Evolutionary conservation across 2,329 filamentous ascomycete genomes (phyloP), one percentile per base, ranked within the genome.

Genomic region (Fonsecaea erecta): DNA sequence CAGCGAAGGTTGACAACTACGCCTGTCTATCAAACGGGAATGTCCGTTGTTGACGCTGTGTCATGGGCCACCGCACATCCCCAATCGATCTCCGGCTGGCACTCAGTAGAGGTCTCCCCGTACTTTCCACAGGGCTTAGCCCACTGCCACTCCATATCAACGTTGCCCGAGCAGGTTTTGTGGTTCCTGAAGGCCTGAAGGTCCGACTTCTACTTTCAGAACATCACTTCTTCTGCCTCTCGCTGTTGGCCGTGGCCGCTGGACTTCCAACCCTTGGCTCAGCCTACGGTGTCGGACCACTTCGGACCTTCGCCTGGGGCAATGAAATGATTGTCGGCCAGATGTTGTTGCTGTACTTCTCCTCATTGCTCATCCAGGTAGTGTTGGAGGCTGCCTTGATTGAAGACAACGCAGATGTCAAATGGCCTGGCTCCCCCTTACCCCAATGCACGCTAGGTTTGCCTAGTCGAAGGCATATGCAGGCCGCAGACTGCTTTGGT

Each of bases 41-140:
- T 52, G 30, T 46, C 57, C 46, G 57, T n/a, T 37, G 43, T 60
- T 24, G 46, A 40, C 57, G 46, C 46, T 37, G 57, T 60, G 57
- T 24, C 14, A 58, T 35, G 28, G 16, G 14, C 52, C 3, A 32
- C 30, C 24, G 34, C 43, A 60, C 30, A 14, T 40, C 24, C 14
- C 16, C 14, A 35, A 18, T 30, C 16, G 32, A 16, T 11, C 14
- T 52, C 11, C 16, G 57, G 30, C 55, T 60, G 43, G 40, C 28
- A 60, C 6, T 14, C 18, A 52, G 16, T 14, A 43, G 12, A 30
- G 30, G 14, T 16, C 11, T 35, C 11, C 46, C 26, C 46, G 57
- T 35, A 40, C 52, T 60, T 51, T 40, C 43, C 14, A 52, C 46
- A 21, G 26, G 30, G 24, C 57, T n/a, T 24, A 52, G 34, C 28